These are phyloP conservation scores for Obba rivulosa DNA, from an alignment of 768 basidiomycete species.

Conservation along the genomic window DNA sequence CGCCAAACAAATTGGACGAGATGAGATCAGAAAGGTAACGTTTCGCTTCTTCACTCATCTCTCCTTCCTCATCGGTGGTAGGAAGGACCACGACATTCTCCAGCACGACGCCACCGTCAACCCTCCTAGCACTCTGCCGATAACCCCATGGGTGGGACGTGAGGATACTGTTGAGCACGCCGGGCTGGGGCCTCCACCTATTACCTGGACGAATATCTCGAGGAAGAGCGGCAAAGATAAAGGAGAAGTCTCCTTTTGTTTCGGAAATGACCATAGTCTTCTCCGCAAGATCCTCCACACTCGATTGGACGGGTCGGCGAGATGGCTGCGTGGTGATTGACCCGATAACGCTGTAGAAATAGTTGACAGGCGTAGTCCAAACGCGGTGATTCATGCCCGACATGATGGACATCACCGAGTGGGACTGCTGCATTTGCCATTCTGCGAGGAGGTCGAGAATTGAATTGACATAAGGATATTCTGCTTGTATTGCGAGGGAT, in stretches of 20 bases:
- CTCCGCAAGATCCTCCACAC: slow-evolving; percentile 12
- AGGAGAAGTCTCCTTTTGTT: slow-evolving; percentile 19
- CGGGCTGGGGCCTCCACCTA: slow-evolving; percentile 7
- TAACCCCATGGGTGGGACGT: too few species aligned
- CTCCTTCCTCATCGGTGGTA: too few species aligned
- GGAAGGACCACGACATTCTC: too few species aligned
- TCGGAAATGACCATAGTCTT: slow-evolving; percentile 14
- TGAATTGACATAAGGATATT: slow-evolving; percentile 12
- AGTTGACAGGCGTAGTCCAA: slow-evolving; percentile 6
- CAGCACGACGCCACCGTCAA: too few species aligned
- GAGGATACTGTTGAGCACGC: too few species aligned
- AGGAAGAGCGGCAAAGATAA: slow-evolving; percentile 11
- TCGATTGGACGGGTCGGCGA: slow-evolving; percentile 6
- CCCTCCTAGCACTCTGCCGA: too few species aligned
- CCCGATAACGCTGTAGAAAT: slow-evolving; percentile 18
- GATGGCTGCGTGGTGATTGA: slow-evolving; percentile 10
- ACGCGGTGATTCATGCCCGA: slow-evolving; percentile 1
- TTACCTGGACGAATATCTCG: slow-evolving; percentile 7
- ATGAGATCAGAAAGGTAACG: too few species aligned
- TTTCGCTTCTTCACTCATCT: too few species aligned
- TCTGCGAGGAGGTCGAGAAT: slow-evolving; percentile 13
- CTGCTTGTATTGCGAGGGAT: not conserved
- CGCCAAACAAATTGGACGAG: too few species aligned
- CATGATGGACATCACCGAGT: slow-evolving; percentile 11
- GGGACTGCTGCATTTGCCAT: slow-evolving; percentile 4